Base-by-base conservation (phyloP, 352 stramenopile species). In the Phytophthora sp. region DNA sequence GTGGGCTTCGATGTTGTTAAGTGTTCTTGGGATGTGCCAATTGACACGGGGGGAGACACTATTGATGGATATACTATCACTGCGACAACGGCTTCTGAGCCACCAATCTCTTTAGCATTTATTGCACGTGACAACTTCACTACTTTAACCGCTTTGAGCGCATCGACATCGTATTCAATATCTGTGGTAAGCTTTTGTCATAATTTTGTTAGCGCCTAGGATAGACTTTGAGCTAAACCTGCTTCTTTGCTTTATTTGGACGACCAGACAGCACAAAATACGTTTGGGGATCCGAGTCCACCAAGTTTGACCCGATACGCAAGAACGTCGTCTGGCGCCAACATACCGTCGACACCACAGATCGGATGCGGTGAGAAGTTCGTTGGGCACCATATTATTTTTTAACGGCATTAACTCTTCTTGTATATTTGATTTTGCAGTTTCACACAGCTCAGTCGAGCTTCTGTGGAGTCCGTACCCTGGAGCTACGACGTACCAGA, bases 401-500 rank as follows among this genome's bases (percentile, higher is more conserved):
- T 12, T 41, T 62, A 42, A 53, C 26, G 24, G 3, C 29, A 26
- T 27, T 54, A 9, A 52, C 11, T 41, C 20, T 45, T 23, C 18
- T 57, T 24, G 11, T 49, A 18, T 27, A 45, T 31, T 9, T 13
- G 35, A 24, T 7, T 29, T 21, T 20, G 12, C 24, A 88, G 79
- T 85, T 2, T 85, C 77, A 1, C 50, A 53, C 21, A 18, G 39
- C 8, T 53, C 58, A 4, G 54, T 88, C 3, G 71, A 71, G 20
- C 64, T 92, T 6, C 30, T 62, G 0, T 92, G 82, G 84, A 70
- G 69, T 57, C 47, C 72, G 9, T 79, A 81, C 39, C 66, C 74
- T 15, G 60, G 61, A 7, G 79, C 73, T 13, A 71, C 66, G 3
- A 33, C n/a, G 1, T 92, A 90, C 38, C 44, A 66, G 9, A 11